Percentiles rank a stretch among this genome's conserved stretches.
Conservation (phyloP, 208 protist species). For the Porcisia deanei region DNA sequence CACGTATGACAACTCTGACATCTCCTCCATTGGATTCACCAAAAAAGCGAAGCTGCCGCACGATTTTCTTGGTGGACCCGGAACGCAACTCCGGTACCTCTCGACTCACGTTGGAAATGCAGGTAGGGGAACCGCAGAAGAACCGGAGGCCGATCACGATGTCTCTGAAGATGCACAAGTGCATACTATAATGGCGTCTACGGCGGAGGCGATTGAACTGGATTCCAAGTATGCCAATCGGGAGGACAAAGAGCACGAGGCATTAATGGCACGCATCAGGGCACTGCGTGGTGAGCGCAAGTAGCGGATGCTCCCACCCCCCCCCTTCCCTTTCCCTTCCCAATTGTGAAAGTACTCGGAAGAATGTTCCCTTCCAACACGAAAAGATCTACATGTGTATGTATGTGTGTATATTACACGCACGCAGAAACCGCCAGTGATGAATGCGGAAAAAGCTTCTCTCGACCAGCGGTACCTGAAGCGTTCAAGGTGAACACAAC, state of each 20-base stretch:
- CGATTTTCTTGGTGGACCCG: constrained; percentile 57
- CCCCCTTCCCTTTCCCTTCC: background rate
- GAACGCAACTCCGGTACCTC: constrained; percentile 28
- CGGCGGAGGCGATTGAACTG: constrained; percentile 51
- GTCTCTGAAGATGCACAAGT: constrained; percentile 53
- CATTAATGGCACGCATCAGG: constrained; percentile 50
- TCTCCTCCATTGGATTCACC: constrained; percentile 72
- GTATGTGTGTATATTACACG: too few relatives aligned
- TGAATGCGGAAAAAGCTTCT: background rate
- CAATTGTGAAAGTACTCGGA: background rate
- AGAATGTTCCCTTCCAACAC: background rate
- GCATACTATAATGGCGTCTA: constrained; percentile 37
- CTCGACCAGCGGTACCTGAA: background rate
- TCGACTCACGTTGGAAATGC: constrained; percentile 1
- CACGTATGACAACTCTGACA: constrained; percentile 73
- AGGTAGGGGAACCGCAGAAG: background rate
- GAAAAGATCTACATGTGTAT: too few relatives aligned
- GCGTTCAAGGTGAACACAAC: background rate
- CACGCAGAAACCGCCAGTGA: background rate
- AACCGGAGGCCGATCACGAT: constrained; percentile 15
- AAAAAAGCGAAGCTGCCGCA: constrained; percentile 36
- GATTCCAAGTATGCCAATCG: constrained; percentile 49
- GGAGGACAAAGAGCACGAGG: constrained; percentile 47
- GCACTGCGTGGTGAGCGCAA: constrained; percentile 37
- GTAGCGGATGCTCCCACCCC: constrained; percentile 1